These are phyloP conservation scores for Aspergillus conjunctus DNA, from an alignment of 495 filamentous ascomycete species.

Conservation along the genomic window DNA sequence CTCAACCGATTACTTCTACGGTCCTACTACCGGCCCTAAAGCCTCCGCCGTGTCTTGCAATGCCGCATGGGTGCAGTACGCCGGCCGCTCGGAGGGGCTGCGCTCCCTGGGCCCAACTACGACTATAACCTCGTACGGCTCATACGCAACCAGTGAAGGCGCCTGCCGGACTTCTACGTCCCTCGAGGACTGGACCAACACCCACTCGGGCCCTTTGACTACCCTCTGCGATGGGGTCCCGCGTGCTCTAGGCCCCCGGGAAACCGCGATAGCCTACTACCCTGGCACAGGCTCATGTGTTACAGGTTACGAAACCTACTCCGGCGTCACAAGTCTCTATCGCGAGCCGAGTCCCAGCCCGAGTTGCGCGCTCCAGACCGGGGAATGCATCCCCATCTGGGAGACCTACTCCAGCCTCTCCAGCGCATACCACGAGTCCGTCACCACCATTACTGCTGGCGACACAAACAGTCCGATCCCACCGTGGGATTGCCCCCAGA, in stretches of 20 bases:
- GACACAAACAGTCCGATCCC: slow-evolving; percentile 29
- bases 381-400: slow-evolving; percentile 32
- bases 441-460: slow-evolving; percentile 17
- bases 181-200: slow-evolving; percentile 13
- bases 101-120: slow-evolving; percentile 26
- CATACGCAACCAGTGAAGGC: slow-evolving; percentile 24
- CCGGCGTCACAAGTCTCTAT: slow-evolving; percentile 14
- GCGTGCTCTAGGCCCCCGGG: slow-evolving; percentile 28
- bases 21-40: slow-evolving; percentile 28
- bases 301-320: slow-evolving; percentile 14
- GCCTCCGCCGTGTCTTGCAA: slow-evolving; percentile 30
- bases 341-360: slow-evolving; percentile 19
- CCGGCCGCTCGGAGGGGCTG: slow-evolving; percentile 17
- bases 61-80: slow-evolving; percentile 29
- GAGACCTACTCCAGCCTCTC: slow-evolving; percentile 23
- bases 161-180: slow-evolving; percentile 22
- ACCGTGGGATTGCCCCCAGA: slow-evolving; percentile 21
- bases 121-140: slow-evolving; percentile 16
- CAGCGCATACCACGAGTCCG: slow-evolving; percentile 14
- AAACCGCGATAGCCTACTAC: slow-evolving; percentile 22
- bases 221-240: slow-evolving; percentile 29
- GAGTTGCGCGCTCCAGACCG: slow-evolving; percentile 19
- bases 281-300: slow-evolving; percentile 29
- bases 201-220: slow-evolving; percentile 29
- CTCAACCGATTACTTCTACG: slow-evolving; percentile 33